phyloP scores from a whole-genome alignment of 2,329 filamentous ascomycete genomes.

The Colletotrichum incanum region DNA sequence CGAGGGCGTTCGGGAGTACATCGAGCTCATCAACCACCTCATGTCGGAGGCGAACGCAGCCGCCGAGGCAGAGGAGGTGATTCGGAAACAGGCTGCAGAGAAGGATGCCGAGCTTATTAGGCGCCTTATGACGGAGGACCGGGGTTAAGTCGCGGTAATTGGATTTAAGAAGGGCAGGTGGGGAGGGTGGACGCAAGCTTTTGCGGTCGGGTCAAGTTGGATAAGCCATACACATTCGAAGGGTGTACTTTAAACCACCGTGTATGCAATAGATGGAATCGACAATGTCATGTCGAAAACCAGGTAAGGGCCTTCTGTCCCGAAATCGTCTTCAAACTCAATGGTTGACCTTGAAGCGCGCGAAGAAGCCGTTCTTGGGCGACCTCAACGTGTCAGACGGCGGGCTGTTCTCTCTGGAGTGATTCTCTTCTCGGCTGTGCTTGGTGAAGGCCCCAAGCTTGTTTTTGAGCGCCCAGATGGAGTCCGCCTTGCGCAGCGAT shows the following conservation, averaged over 20 bases:
- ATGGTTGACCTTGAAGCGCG: conserved; percentile 56
- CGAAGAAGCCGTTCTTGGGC: conserved; percentile 58
- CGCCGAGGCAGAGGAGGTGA: conserved; percentile 51
- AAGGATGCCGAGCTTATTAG: conserved; percentile 67
- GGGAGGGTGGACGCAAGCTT: conserved; percentile 4
- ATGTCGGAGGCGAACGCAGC: conserved; percentile 56
- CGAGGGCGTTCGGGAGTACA: conserved; percentile 74
- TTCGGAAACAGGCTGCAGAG: conserved; percentile 62
- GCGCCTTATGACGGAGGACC: conserved; percentile 64
- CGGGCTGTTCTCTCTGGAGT: conserved; percentile 35
- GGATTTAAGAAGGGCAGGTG: background rate
- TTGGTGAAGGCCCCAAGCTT: conserved; percentile 56
- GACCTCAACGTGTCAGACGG: conserved; percentile 45
- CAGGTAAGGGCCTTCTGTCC: conserved; percentile 20
- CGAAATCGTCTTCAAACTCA: conserved; percentile 4
- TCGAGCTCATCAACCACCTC: conserved; percentile 68
- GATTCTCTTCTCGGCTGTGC: conserved; percentile 49
- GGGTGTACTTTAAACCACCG: conserved; percentile 11
- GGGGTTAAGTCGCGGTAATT: conserved; percentile 46
- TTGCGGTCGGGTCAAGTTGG: background rate
- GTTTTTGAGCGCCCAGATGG: conserved; percentile 65
- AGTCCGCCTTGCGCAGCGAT: conserved; percentile 62
- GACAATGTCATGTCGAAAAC: background rate
- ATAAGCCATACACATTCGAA: conserved; percentile 20
- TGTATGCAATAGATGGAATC: conserved; percentile 22